These are phyloP conservation scores for Tricholoma furcatifolium DNA, from an alignment of 768 basidiomycete species.

Conservation along the genomic window DNA sequence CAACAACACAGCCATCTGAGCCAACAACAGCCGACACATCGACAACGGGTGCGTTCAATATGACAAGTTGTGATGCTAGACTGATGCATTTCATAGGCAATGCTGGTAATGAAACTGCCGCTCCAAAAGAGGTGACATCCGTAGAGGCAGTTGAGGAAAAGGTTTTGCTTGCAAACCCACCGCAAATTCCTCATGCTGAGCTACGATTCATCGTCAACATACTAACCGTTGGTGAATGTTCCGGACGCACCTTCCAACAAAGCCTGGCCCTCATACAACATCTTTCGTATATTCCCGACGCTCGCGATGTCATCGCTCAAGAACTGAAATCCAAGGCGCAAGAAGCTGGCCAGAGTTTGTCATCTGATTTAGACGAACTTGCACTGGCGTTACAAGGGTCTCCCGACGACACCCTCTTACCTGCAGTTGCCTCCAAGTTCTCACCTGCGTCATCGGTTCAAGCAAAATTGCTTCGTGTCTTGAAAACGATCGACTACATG, in stretches of 20 bases:
- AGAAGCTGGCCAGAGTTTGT: constrained; percentile 77
- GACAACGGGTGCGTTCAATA: constrained; percentile 4
- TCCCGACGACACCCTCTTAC: constrained; percentile 54
- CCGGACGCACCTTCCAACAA: constrained; percentile 93
- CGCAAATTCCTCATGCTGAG: constrained; percentile 82
- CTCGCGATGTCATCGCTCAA: constrained; percentile 83
- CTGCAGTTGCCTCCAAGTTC: constrained; percentile 82
- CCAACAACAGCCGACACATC: neutral
- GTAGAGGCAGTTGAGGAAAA: constrained; percentile 45
- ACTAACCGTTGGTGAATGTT: constrained; percentile 95
- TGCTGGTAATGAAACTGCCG: neutral
- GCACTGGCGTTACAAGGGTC: constrained; percentile 57
- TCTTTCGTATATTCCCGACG: constrained; percentile 84
- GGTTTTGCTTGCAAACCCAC: constrained; percentile 64
- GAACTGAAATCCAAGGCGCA: constrained; percentile 87
- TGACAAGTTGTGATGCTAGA: neutral
- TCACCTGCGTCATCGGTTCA: constrained; percentile 92
- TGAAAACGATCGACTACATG: constrained; percentile 99
- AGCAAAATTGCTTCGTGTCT: constrained; percentile 91
- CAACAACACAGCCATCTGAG: neutral
- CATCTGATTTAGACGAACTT: constrained; percentile 77
- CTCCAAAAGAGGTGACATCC: constrained; percentile 15
- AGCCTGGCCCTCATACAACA: constrained; percentile 91
- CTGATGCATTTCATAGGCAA: constrained; percentile 8
- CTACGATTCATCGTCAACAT: constrained; percentile 94